Conservation (phyloP, 352 stramenopile species). For the Pythium periplocum region DNA sequence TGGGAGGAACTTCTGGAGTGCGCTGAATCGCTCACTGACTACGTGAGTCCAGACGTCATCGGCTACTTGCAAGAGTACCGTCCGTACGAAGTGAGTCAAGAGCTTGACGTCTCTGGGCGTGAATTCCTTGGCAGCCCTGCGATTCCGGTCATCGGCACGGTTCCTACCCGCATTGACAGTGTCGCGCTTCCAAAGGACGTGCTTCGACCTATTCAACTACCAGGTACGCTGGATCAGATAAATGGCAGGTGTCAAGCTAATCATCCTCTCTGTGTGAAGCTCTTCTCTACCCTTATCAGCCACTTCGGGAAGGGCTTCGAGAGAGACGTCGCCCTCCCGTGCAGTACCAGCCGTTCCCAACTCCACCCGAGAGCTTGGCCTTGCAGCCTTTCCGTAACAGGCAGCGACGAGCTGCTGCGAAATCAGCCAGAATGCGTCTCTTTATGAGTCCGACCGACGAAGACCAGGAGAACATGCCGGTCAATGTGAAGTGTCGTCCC, state of each 20-base stretch:
- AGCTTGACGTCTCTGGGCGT: slow-evolving; percentile 50
- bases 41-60: slow-evolving; percentile 64
- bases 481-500: background rate
- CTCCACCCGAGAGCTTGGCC: no score
- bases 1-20: slow-evolving; percentile 57
- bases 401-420: background rate
- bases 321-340: background rate
- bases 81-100: slow-evolving; percentile 42
- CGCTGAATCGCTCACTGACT: slow-evolving; percentile 33
- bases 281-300: background rate
- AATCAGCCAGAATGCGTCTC: slow-evolving; percentile 14
- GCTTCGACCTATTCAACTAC: no score
- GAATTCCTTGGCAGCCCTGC: slow-evolving; percentile 62
- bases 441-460: slow-evolving; percentile 10
- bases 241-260: no score
- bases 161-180: slow-evolving; percentile 6
- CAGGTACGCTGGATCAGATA: no score
- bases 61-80: slow-evolving; percentile 29
- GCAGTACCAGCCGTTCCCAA: no score
- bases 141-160: slow-evolving; percentile 12
- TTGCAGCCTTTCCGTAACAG: no score
- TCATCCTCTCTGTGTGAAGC: no score
- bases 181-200: no score
- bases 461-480: slow-evolving; percentile 14
- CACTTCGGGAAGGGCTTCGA: background rate